phyloP scores from a whole-genome alignment of 2,329 filamentous ascomycete species.

The Coniochaeta hoffmannii region DNA sequence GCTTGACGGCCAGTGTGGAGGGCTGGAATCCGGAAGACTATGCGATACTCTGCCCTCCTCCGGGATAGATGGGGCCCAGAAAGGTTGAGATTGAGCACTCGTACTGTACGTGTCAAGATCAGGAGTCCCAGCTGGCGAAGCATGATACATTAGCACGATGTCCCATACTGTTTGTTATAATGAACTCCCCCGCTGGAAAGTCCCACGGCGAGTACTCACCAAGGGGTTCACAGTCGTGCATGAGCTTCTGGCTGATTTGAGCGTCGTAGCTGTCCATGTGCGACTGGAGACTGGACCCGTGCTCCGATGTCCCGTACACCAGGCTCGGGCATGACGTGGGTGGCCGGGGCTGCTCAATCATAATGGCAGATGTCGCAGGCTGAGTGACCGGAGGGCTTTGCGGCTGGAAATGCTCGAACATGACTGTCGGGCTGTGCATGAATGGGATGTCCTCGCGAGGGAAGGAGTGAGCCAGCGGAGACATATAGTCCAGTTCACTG shows the following conservation, averaged over 20 bases:
- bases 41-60: slow-evolving; percentile 38
- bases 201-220: slow-evolving; percentile 35
- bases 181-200: neutral
- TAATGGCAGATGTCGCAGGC: slow-evolving; percentile 46
- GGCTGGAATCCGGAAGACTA: slow-evolving; percentile 30
- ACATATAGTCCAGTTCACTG: slow-evolving; percentile 55
- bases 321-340: slow-evolving; percentile 55
- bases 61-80: slow-evolving; percentile 38
- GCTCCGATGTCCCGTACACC: slow-evolving; percentile 53
- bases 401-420: slow-evolving; percentile 49
- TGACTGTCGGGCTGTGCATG: slow-evolving; percentile 45
- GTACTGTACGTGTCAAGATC: slow-evolving; percentile 46
- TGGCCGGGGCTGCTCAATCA: slow-evolving; percentile 47
- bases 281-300: slow-evolving; percentile 52
- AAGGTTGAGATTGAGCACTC: slow-evolving; percentile 39
- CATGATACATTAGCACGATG: neutral
- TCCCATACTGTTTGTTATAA: neutral
- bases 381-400: slow-evolving; percentile 47
- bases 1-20: slow-evolving; percentile 39
- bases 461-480: slow-evolving; percentile 46
- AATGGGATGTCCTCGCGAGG: slow-evolving; percentile 48
- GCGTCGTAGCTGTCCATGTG: slow-evolving; percentile 52
- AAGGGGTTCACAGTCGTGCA: slow-evolving; percentile 48
- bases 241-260: slow-evolving; percentile 43
- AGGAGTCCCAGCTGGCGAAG: slow-evolving; percentile 37